Base-by-base conservation (phyloP, 306 rosid genomes). In the Cucurbita argyrosperma region DNA sequence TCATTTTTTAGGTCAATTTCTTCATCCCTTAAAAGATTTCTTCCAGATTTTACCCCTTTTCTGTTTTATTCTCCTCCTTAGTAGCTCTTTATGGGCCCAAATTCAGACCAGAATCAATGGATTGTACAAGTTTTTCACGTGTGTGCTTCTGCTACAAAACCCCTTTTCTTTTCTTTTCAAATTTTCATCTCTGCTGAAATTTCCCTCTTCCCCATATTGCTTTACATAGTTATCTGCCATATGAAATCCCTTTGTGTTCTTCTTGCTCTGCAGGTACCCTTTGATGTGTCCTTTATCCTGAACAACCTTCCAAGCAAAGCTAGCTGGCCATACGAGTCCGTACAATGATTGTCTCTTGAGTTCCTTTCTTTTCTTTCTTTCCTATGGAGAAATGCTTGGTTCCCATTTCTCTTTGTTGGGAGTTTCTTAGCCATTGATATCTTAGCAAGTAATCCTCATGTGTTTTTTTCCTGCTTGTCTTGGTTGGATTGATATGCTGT, bases 241-340 rank as follows among this genome's bases (percentile, higher is more conserved):
- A 69, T 76, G 76, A 77, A 77, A 83, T 75, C 74, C 71, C 76
- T 69, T 53, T 61, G 56, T 37, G 72, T 81, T 71, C 37, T 62
- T 76, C 79, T 79, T 68, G 74, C 77, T 62, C 69, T 71, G 76
- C 83, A 73, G 74, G 47, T 77, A 79, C 50, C 78, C 47, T 67
- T 59, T 50, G 43, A 74, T 62, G 75, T 83, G 88, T 82, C 79
- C 87, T 72, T 21, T 79, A 89, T 89, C 88, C 88, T 86, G 65
- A 80, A 82, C 85, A 83, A 88, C 84, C 58, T 84, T 80, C 88
- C 92, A 88, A 81, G 81, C 82, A 46, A 64, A 85, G 60, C 80
- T 75, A 79, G 84, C 85, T 77, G 86, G 86, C 86, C 71, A 76
- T 43, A 54, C 71, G 66, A 50, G 60, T 72, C 87, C 86, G 85